These are phyloP conservation scores for Bipolaris cookei DNA, from an alignment of 2,329 filamentous ascomycete species.

Conservation along the genomic window DNA sequence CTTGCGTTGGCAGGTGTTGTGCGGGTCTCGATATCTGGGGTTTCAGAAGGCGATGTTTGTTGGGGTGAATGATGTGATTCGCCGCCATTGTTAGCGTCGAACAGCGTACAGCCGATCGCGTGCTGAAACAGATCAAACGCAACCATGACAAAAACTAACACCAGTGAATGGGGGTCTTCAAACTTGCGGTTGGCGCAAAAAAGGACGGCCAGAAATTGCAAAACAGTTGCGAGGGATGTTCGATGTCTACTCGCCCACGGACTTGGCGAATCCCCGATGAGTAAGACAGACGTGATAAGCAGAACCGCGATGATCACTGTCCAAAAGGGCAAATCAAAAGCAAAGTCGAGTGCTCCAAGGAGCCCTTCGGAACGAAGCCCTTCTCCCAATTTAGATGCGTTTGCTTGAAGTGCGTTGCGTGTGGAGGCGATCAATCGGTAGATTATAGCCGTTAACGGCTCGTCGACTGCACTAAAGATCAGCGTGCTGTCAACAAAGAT, in stretches of 20 bases:
- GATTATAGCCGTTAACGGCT: slow-evolving; percentile 15
- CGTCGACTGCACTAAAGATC: slow-evolving; percentile 20
- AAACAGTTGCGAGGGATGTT: slow-evolving; percentile 25
- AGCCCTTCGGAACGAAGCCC: slow-evolving; percentile 15
- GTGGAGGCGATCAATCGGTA: slow-evolving; percentile 23
- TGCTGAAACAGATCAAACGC: slow-evolving; percentile 41
- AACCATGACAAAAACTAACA: slow-evolving; percentile 40
- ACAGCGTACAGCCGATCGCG: slow-evolving; percentile 12
- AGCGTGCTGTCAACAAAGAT: slow-evolving; percentile 4
- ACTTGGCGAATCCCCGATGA: slow-evolving; percentile 19
- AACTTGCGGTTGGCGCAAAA: slow-evolving; percentile 30
- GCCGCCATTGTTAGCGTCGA: slow-evolving; percentile 20
- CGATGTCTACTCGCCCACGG: slow-evolving; percentile 35
- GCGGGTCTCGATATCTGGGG: slow-evolving; percentile 28
- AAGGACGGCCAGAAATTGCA: slow-evolving; percentile 32
- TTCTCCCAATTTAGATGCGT: slow-evolving; percentile 16
- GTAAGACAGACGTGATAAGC: slow-evolving; percentile 26
- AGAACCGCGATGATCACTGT: slow-evolving; percentile 30
- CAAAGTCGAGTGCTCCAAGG: slow-evolving; percentile 26
- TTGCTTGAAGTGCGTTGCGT: slow-evolving; percentile 12
- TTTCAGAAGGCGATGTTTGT: slow-evolving; percentile 35
- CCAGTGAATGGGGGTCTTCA: slow-evolving; percentile 30
- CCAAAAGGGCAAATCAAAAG: slow-evolving; percentile 25
- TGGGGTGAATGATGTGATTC: slow-evolving; percentile 24
- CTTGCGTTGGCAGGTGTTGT: slow-evolving; percentile 26